Evolutionary conservation across 768 basidiomycete species (phyloP).

Genomic region (Tricholoma hemisulphureum): DNA sequence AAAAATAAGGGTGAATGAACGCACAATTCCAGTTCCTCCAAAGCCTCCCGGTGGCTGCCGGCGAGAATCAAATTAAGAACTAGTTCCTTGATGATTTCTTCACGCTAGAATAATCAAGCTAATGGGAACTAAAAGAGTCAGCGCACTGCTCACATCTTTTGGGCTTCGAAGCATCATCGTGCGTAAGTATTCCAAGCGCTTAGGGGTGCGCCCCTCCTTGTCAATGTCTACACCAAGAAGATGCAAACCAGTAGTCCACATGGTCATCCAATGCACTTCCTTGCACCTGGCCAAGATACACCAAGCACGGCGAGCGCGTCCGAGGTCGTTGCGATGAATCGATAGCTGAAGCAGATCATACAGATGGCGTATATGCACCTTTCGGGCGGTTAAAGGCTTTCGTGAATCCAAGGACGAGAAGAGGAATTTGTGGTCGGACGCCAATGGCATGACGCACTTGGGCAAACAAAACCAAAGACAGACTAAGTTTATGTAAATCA

Average conservation of each 20-base stretch:
- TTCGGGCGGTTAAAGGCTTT: slow-evolving; percentile 52
- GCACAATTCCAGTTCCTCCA: slow-evolving; percentile 86
- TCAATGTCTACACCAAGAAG: slow-evolving; percentile 43
- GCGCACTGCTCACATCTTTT: slow-evolving; percentile 52
- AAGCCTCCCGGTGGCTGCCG: slow-evolving; percentile 61
- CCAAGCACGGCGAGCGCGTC: slow-evolving; percentile 69
- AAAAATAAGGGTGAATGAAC: slow-evolving; percentile 20
- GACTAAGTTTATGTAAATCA: too few relatives aligned
- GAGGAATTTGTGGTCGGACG: slow-evolving; percentile 49
- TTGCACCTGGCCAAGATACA: slow-evolving; percentile 72
- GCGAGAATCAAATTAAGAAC: slow-evolving; percentile 62
- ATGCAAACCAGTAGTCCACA: slow-evolving; percentile 69
- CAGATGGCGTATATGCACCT: slow-evolving; percentile 70
- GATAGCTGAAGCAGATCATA: slow-evolving; percentile 73
- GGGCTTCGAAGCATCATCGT: slow-evolving; percentile 69
- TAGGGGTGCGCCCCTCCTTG: slow-evolving; percentile 27
- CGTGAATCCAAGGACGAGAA: slow-evolving; percentile 59
- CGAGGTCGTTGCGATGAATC: slow-evolving; percentile 63
- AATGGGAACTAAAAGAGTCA: not conserved
- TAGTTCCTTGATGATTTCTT: slow-evolving; percentile 73
- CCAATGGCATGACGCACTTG: not conserved
- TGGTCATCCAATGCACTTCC: slow-evolving; percentile 69
- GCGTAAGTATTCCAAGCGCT: slow-evolving; percentile 59
- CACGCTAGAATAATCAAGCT: slow-evolving; percentile 48
- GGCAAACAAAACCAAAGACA: slow-evolving; percentile 35